Base-by-base conservation (phyloP, 805 yeast genomes). In the Saturnispora quitensis region DNA sequence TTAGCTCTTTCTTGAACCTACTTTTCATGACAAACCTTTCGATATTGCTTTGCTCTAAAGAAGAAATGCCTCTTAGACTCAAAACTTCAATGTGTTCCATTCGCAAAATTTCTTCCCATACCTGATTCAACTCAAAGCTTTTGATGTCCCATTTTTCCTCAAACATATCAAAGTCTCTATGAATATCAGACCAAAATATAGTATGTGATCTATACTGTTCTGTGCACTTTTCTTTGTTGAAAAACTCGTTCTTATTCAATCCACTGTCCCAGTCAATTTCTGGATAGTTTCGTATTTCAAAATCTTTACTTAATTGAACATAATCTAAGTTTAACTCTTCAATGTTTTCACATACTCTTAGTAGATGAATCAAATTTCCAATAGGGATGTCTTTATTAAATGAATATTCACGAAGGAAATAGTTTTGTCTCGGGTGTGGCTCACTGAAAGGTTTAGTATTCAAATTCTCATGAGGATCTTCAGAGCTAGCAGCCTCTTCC, bases 341-440 rank as follows among this genome's bases (percentile, higher is more conserved):
- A 36, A 89, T 58, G 57, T 84, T 82, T 13, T 80, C 80, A 61
- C 96, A 89, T 34, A 78, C 68, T n/a, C 74, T 75, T 38, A 89
- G 61, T 36, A 88, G 60, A 62, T 86, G 95, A 13, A 89, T 61
- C 9, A 89, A 60, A 55, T 80, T 79, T 0, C 96, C 97, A 28
- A 84, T 68, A 1, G 97, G 97, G 6, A 89, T 62, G 63, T 89
- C 97, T 57, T 76, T 80, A n/a, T 83, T 74, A 20, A 76, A 71
- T 3, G 87, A 73, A 65, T 84, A 85, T 63, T 78, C 83, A 50
- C 73, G 60, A 36, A 87, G 63, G 56, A 82, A 80, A 52, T 79
- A 77, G 62, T 78, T 83, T 40, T 81, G 79, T 45, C 68, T 64
- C 2, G 93, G 93, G 61, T 86, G 89, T 2, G 66, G 61, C 1